A percentile compares a stretch with the other conserved stretches of the same genome.
phyloP scores from a whole-genome alignment of 2,329 filamentous ascomycete genomes.

The Exophiala aquamarina region DNA sequence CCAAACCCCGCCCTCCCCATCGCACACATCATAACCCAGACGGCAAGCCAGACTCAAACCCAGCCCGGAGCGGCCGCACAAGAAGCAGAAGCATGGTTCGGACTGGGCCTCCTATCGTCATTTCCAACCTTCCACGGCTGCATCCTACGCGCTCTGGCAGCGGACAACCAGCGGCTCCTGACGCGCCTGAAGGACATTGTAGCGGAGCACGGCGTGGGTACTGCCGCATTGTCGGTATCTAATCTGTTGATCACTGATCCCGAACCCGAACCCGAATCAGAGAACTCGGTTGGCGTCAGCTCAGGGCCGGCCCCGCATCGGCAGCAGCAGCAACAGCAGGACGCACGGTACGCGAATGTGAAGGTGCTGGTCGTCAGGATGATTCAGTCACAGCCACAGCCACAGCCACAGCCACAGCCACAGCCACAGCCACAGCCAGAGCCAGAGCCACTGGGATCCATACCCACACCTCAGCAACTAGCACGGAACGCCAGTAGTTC shows the following conservation, averaged over 20 bases:
- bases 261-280: background rate
- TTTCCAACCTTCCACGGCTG: slow-evolving; percentile 4
- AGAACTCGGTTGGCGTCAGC: too few relatives aligned
- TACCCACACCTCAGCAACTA: too few relatives aligned
- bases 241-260: too few relatives aligned
- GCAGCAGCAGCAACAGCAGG: background rate
- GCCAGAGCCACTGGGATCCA: too few relatives aligned
- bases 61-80: background rate
- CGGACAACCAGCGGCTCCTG: slow-evolving; percentile 6
- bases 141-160: slow-evolving; percentile 8
- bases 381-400: slow-evolving; percentile 1
- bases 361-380: slow-evolving; percentile 17
- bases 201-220: background rate
- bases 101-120: slow-evolving; percentile 15
- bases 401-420: background rate
- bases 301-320: background rate
- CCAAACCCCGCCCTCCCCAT: slow-evolving; percentile 11
- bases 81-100: slow-evolving; percentile 24
- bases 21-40: slow-evolving; percentile 13
- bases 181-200: slow-evolving; percentile 2
- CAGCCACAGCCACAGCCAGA: too few relatives aligned
- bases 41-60: background rate
- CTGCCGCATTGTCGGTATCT: too few relatives aligned
- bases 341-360: slow-evolving; percentile 18
- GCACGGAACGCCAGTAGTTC: too few relatives aligned